phyloP scores from a whole-genome alignment of 2,329 filamentous ascomycete genomes.

The Xylogone sp. region DNA sequence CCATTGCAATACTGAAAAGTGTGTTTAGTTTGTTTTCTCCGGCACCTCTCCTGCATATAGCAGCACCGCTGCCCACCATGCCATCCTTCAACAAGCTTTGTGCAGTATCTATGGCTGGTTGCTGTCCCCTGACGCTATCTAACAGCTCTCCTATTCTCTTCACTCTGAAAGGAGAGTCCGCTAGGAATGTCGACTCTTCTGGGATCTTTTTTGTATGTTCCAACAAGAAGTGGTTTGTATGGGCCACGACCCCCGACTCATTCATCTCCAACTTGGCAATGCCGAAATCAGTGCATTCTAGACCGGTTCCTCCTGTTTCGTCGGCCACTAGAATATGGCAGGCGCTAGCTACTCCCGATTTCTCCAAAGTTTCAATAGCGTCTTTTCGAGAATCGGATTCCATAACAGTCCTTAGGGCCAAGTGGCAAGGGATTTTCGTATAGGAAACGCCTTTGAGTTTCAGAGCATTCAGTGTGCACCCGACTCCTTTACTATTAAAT shows the following conservation, averaged over 20 bases:
- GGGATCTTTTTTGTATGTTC: constrained; percentile 14
- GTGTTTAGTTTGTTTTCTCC: constrained; percentile 27
- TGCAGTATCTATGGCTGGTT: constrained; percentile 9
- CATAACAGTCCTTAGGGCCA: constrained; percentile 49
- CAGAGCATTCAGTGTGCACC: constrained; percentile 54
- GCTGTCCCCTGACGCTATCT: constrained; percentile 12
- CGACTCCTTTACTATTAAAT: constrained; percentile 49
- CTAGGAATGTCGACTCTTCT: constrained; percentile 17
- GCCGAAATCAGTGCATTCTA: constrained; percentile 41
- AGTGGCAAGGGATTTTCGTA: constrained; percentile 46
- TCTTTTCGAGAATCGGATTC: constrained; percentile 40
- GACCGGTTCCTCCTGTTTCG: constrained; percentile 37
- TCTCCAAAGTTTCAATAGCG: constrained; percentile 40
- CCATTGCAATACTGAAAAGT: constrained; percentile 37
- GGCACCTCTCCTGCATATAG: constrained; percentile 28
- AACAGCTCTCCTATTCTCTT: constrained; percentile 29
- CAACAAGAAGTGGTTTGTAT: constrained; percentile 29
- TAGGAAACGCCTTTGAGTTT: constrained; percentile 43
- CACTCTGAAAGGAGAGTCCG: constrained; percentile 26
- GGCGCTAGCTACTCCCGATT: constrained; percentile 45
- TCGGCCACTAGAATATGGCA: constrained; percentile 54
- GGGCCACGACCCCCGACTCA: constrained; percentile 17
- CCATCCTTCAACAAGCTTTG: constrained; percentile 15
- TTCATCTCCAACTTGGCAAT: constrained; percentile 21
- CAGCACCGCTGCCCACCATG: constrained; percentile 11